Base-by-base conservation (phyloP, 306 rosid species). In the Coriaria nepalensis region DNA sequence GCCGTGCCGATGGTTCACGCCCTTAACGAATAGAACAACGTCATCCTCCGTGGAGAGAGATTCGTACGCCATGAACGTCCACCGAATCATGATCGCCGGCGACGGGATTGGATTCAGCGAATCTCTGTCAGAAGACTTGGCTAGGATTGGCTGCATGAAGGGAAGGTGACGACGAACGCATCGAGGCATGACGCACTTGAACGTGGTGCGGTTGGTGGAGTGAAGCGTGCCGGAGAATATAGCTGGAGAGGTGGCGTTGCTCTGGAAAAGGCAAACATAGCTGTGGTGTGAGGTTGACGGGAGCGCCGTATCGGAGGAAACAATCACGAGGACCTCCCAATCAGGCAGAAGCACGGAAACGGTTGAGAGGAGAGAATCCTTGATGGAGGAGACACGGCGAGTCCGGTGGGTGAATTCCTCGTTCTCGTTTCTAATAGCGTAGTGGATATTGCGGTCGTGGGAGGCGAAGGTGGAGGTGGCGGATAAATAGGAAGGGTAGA, bases 11-110 rank as follows among this genome's bases (percentile, higher is more conserved):
- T 64, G 54, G 63, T 81, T 81, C 0, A 81, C 57, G 2, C 93
- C 95, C 52, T 85, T 85, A 4, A 68, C 87, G 34, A 81, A 81
- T 35, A 85, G 12, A 49, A 85, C 78, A 33, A 81, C 73, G 60
- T 85, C 87, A 46, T 73, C 49, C 7, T 68, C 78, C 0, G 72
- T 78, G 0, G 84, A 82, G n/a, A 66, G 45, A 0, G 82, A 66
- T 33, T 85, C 87, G 66, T 78, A 85, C 0, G 65, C 85, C 2
- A 81, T 34, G 12, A 73, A 73, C 4, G 37, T 78, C 87, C 82
- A 81, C 46, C 76, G 1, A 20, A 20, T 57, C 40, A 63, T 5
- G 2, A 76, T 62, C 45, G 73, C 77, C 37, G 77, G 44, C 37
- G 37, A 10, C 4, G 53, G 38, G 9, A 10, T 4, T 37, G 41